Base-by-base conservation (phyloP, 2,329 filamentous ascomycete species). In the Coniochaeta sp. region DNA sequence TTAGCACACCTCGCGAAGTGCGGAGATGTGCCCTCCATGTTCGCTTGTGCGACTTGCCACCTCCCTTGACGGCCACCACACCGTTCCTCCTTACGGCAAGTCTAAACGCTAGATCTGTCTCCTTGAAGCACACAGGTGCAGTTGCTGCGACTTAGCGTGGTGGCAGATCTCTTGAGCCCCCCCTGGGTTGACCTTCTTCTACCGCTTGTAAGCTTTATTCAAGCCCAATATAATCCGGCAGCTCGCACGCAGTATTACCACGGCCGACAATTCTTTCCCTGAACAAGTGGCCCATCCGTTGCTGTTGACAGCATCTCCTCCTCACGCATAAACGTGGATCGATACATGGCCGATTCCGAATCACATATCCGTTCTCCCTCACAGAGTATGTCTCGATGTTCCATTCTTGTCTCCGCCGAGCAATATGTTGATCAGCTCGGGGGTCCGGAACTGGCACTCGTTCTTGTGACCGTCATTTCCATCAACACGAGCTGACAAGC, bases 271-370 rank as follows among this genome's bases (percentile, higher is more conserved):
- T 55, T 55, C 53, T 42, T 52, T 45, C 55, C 53, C 47, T 20
- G 30, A 32, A 24, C 16, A 32, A n/a, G n/a, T n/a, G n/a, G n/a
- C n/a, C n/a, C 30, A 20, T 46, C 30, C 28, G 24, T 49, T 32
- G 50, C 51, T 45, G 38, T 38, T 30, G 45, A 42, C 38, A 42
- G 20, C 26, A 31, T 28, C 45, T 20, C 12, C 18, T 30, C 26
- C 45, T 38, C 42, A 30, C 48, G 48, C 48, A 49, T 49, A 55
- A 53, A 33, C 7, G 6, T 14, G 26, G 26, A 26, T 47, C 8
- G 26, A 31, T 47, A 22, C 26, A 60, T 61, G 58, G 46, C 57
- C 54, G 57, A 57, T 55, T 54, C 54, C 52, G 50, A 57, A 47
- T 53, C 55, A 53, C 57, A 53, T 32, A 56, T 52, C 55, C 54